Percentiles rank a stretch among this genome's conserved stretches.
Conservation (phyloP, 1,139 yeast genomes). For the Blastobotrys indianensis region DNA sequence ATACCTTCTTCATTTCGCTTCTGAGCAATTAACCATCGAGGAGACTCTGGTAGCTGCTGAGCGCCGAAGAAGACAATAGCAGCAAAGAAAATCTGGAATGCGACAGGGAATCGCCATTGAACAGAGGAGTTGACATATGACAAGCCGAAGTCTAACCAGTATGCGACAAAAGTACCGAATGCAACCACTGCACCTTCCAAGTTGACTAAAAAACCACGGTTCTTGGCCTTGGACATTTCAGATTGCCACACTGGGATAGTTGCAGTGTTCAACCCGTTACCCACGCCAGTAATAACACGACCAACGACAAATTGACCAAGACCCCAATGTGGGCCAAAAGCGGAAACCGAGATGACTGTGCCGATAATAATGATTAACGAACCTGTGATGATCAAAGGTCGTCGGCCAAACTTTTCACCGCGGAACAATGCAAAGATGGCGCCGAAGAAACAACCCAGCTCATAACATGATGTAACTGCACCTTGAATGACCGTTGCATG, state of each 20-base stretch:
- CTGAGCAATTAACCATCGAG: conserved; percentile 47
- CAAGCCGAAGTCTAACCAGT: conserved; percentile 62
- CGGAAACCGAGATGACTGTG: conserved; percentile 53
- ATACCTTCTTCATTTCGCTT: conserved; percentile 36
- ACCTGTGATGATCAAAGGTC: conserved; percentile 45
- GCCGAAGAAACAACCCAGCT: conserved; percentile 74
- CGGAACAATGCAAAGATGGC: conserved; percentile 54
- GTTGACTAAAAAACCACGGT: conserved; percentile 67
- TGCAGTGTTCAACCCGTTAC: conserved; percentile 75
- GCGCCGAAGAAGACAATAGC: conserved; percentile 19
- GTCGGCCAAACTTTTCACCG: conserved; percentile 33
- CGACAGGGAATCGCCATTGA: conserved; percentile 44
- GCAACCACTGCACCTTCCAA: conserved; percentile 71
- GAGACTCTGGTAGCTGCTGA: conserved; percentile 42
- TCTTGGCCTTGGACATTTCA: conserved; percentile 67
- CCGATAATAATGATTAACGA: conserved; percentile 51
- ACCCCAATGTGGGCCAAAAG: conserved; percentile 56
- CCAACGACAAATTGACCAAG: conserved; percentile 72
- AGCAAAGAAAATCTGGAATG: conserved; percentile 33
- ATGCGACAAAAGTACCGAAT: conserved; percentile 65
- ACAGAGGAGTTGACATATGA: conserved; percentile 41
- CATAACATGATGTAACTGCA: conserved; percentile 70
- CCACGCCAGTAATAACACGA: conserved; percentile 69
- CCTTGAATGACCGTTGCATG: conserved; percentile 43
- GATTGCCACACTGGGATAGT: conserved; percentile 86